Base-by-base conservation (phyloP, 805 yeast genomes). In the Candida stauntonica region DNA sequence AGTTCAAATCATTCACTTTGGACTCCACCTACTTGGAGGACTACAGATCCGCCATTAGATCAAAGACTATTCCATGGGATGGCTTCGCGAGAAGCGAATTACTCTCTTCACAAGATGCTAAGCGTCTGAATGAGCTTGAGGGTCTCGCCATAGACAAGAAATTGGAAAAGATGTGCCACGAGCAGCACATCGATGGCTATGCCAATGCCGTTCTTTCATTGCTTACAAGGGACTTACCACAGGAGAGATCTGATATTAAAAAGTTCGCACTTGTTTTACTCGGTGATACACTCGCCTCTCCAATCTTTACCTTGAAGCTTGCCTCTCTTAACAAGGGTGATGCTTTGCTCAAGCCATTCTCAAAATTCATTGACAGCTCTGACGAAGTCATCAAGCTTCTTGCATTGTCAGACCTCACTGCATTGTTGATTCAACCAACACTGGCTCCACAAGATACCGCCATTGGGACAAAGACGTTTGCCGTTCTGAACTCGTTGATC, bases 21-120 rank as follows among this genome's bases (percentile, higher is more conserved):
- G 89, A 86, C 47, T 81, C 86, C 59, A 72, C 72, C 23, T 78
- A 73, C 51, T 68, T 86, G 54, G 70, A 72, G 41, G 89, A 81
- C 51, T 72, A 81, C 37, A 70, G 81, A 50, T 68, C 72, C 47
- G 77, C 77, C 45, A 79, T 87, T 46, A 71, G 93, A 52, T 81
- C 85, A 44, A 75, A 93, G 47, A 79, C 89, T 23, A 76, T 88
- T 39, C 94, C 95, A 23, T 89, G 97, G 97, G 94, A 86, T 54
- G 94, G 94, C 8, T 78, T 84, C 51, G 80, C 85, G 9, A 72
- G 95, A 39, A 80, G 89, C 15, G 79, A 76, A 33, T 73, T 79
- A 31, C 68, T 89, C 27, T 64, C 80, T 31, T 72, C 72, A 35
- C 77, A 75, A 44, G 93, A 86, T 57, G 91, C 89, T 9, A 72